Conservation (phyloP, 495 filamentous ascomycete genomes). For the Daldinia vernicosa region DNA sequence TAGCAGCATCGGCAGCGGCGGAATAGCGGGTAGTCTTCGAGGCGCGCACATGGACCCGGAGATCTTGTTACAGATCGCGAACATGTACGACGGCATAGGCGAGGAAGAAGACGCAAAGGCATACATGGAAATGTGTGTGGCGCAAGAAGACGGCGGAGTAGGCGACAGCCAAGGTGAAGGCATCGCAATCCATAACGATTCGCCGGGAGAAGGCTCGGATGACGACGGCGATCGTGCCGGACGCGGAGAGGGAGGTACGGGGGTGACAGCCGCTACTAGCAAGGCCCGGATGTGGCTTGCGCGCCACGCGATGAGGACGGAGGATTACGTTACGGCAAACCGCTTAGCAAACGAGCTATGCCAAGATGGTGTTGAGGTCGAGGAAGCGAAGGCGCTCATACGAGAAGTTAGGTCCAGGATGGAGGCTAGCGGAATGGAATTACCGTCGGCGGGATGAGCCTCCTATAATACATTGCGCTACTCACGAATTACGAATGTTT, state of each 20-base stretch:
- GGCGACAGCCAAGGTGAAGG: conserved; percentile 59
- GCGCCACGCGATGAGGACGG: conserved; percentile 75
- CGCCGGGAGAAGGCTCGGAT: conserved; percentile 62
- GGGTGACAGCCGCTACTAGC: conserved; percentile 87
- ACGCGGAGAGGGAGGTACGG: conserved; percentile 62
- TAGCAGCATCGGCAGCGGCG: conserved; percentile 56
- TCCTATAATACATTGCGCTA: background rate
- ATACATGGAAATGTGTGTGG: conserved; percentile 95
- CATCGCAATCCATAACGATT: conserved; percentile 56
- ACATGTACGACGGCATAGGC: conserved; percentile 82
- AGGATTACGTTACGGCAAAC: conserved; percentile 77
- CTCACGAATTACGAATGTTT: background rate
- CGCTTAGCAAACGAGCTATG: conserved; percentile 89
- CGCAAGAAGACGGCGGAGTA: conserved; percentile 77
- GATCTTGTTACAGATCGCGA: conserved; percentile 86
- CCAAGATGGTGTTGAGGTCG: conserved; percentile 96
- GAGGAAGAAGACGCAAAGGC: conserved; percentile 80
- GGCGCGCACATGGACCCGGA: conserved; percentile 82
- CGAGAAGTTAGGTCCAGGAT: conserved; percentile 85
- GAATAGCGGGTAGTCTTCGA: conserved; percentile 44
- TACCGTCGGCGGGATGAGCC: conserved; percentile 8
- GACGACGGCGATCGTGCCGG: conserved; percentile 58
- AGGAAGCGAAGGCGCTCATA: conserved; percentile 96
- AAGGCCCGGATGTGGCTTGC: conserved; percentile 96
- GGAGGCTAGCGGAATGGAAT: conserved; percentile 57